Base-by-base conservation (phyloP, 1,139 yeast species). In the Hemisphaericaspora xylofermentans region DNA sequence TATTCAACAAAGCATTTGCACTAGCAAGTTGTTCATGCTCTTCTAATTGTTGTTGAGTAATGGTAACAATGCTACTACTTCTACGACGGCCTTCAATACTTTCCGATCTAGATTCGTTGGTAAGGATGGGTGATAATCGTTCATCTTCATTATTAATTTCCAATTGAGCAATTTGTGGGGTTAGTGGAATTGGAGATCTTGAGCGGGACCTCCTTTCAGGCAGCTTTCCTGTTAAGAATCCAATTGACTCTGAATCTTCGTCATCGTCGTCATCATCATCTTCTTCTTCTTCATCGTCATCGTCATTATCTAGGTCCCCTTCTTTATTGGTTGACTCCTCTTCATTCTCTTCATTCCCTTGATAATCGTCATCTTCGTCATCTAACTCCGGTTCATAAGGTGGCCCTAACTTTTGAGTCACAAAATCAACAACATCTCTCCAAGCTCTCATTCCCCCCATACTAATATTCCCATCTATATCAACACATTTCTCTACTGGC, bases 381-480 rank as follows among this genome's bases (percentile, higher is more conserved):
- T 54, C 63, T 4, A 55, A 63, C 15, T 54, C 60, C 2, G 47
- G 53, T 12, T 45, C 50, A 14, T 43, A 46, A 1, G 64, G 64
- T 24, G 51, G 51, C 6, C 66, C 66, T 9, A 61, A 48, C 39
- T 57, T 58, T 39, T 60, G 51, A 44, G 52, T 47, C 17, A 61
- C 63, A 41, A 57, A 53, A 38, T 58, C 63, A 13, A 61, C 66
- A 36, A 61, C 64, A 37, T 61, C 66, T 34, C 57, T 39, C 65
- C 66, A 61, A 4, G 61, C 52, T 30, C 65, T 46, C 66, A 61
- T 61, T 12, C 66, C 66, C 6, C 66, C 66, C 66, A 61, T 61
- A 5, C 63, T 51, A 13, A 61, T 61, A 35, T 58, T 60, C 3
- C 66, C 66, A 44, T 61, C 64, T n/a, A 53, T 52, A 45, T 61